Base-by-base conservation (phyloP, 352 stramenopile genomes). In the Elongisporangium prolatum region DNA sequence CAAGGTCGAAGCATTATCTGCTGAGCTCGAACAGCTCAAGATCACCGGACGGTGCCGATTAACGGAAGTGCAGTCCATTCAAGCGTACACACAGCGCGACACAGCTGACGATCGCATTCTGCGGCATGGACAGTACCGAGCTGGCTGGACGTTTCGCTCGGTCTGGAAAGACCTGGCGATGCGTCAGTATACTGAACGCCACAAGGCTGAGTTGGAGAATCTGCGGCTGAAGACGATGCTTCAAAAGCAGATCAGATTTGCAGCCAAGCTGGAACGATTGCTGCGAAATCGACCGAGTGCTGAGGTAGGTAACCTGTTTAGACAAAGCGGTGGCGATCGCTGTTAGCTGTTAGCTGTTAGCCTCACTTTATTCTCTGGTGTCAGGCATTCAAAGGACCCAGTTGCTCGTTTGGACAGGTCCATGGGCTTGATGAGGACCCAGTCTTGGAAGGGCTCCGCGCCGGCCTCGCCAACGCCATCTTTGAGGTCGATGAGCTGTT, bases 401-500 rank as follows among this genome's bases (percentile, higher is more conserved):
- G 25, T 8, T 8, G 8, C 25, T 34, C 28, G 28, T 40, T 13
- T 8, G 28, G 8, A 1, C 28, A 40, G 11, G 25, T 67, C 11
- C 58, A 74, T 10, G 25, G 51, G 4, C 53, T 59, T n/a, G 74
- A 80, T 52, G 61, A 63, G 6, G 59, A 64, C 17, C 28, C 14
- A 9, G 52, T 71, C 18, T 84, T 79, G 48, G 48, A 74, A 14
- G 59, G 72, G 9, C 17, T 84, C 14, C 49, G 66, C 3, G 28
- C 28, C 5, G 63, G 63, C 6, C 60, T 84, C 21, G 68, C 80
- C 52, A 61, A 61, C 1, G 64, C 74, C 49, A 76, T 75, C 53
- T 60, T 66, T n/a, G 69, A 84, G 55, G 63, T 72, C 1, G 64
- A 68, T 21, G 56, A 50, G 22, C 67, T 77, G 7, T 77, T 80